Evolutionary conservation across 441 rosid species (phyloP).

Genomic region (Populus hybrid): DNA sequence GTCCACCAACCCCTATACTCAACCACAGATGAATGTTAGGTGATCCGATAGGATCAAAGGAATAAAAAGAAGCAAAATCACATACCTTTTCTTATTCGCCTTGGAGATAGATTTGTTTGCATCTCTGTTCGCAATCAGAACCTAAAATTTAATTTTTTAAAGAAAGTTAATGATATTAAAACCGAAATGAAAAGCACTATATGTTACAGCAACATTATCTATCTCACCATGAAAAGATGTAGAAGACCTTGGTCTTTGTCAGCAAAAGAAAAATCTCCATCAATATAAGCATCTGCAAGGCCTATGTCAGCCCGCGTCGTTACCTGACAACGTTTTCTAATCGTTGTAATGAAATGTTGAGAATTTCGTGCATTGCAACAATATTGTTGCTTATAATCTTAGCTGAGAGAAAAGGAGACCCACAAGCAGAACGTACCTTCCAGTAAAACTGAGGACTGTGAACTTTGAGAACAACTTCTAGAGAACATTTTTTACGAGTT

Average conservation of each 20-base stretch:
- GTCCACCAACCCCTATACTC: slow-evolving; percentile 93
- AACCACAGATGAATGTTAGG: not conserved
- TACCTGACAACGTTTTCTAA: slow-evolving; percentile 37
- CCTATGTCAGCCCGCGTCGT: slow-evolving; percentile 91
- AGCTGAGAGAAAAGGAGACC: not conserved
- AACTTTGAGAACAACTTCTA: slow-evolving; percentile 46
- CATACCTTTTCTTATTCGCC: slow-evolving; percentile 55
- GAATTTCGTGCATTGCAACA: too few species aligned
- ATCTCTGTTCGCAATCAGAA: slow-evolving; percentile 79
- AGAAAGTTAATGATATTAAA: too few species aligned
- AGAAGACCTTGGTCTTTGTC: slow-evolving; percentile 69
- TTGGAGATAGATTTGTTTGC: slow-evolving; percentile 34
- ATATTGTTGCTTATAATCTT: too few species aligned
- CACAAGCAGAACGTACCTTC: slow-evolving; percentile 54
- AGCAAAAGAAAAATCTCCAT: slow-evolving; percentile 77
- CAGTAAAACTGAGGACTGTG: slow-evolving; percentile 85
- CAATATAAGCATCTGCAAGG: slow-evolving; percentile 77
- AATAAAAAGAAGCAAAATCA: too few species aligned
- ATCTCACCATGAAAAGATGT: slow-evolving; percentile 59
- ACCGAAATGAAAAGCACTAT: too few species aligned
- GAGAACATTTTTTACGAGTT: slow-evolving; percentile 28
- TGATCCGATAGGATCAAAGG: too few species aligned
- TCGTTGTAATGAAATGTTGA: too few species aligned
- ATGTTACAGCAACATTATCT: not conserved
- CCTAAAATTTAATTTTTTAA: slow-evolving; percentile 30